Conservation (phyloP, 805 yeast genomes). For the Pichia rugopelliculosa region DNA sequence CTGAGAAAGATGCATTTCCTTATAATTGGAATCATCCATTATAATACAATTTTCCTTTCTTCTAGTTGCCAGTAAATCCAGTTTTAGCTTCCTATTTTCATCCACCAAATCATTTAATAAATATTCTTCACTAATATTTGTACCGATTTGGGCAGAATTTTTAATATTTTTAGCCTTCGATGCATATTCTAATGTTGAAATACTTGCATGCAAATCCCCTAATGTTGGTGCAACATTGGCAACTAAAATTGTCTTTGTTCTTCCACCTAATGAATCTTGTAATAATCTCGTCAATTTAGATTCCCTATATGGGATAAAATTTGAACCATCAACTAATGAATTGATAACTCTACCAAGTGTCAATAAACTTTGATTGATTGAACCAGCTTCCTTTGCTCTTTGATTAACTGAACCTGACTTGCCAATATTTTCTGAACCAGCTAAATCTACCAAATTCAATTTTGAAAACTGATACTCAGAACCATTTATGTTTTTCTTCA, state of each 20-base stretch:
- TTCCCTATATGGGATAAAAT: constrained; percentile 73
- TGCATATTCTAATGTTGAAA: constrained; percentile 49
- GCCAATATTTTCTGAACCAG: constrained; percentile 87
- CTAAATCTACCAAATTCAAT: constrained; percentile 78
- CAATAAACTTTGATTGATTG: constrained; percentile 80
- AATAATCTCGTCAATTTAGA: constrained; percentile 68
- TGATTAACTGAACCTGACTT: constrained; percentile 82
- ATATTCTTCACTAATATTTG: constrained; percentile 35
- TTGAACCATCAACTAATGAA: constrained; percentile 50
- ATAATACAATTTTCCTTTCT: constrained; percentile 54
- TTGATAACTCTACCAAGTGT: constrained; percentile 88
- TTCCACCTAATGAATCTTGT: constrained; percentile 79
- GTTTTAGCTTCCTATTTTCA: constrained; percentile 37
- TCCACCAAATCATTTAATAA: constrained; percentile 39
- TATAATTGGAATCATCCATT: constrained; percentile 54
- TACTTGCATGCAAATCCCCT: constrained; percentile 41
- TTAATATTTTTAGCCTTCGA: constrained; percentile 48
- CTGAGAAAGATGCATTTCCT: constrained; percentile 39
- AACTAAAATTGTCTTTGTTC: constrained; percentile 81
- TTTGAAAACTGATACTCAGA: constrained; percentile 27
- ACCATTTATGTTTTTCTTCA: constrained; percentile 31
- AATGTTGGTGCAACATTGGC: constrained; percentile 72
- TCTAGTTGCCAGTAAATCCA: constrained; percentile 56
- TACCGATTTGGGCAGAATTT: constrained; percentile 45
- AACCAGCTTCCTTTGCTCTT: constrained; percentile 90